Base-by-base conservation (phyloP, 2,329 filamentous ascomycete species). In the Helotiales sp. region DNA sequence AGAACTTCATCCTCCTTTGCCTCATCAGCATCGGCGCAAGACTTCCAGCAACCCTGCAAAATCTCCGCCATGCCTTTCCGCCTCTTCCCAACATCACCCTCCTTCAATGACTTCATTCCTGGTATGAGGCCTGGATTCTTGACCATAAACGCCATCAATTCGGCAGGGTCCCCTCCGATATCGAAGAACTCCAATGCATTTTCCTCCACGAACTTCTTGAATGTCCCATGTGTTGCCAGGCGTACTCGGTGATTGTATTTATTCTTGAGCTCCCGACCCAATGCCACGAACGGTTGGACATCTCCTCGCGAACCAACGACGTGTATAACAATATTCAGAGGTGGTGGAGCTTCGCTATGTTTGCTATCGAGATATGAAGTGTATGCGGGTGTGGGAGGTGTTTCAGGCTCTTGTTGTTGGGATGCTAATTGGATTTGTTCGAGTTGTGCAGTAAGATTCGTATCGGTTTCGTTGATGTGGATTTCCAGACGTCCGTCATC, bases 131-230 rank as follows among this genome's bases (percentile, higher is more conserved):
- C 89, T 0, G 90, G 89, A 64, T 93, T 88, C 73, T 92, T 92
- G 47, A 93, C 90, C 90, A 93, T 93, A 68, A 92, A 93, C 2
- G 90, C 89, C 88, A 91, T 91, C 42, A 91, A 76, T 66, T 88
- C 82, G 1, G 84, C 80, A 0, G 88, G 88, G 68, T 91, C 86
- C 2, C 87, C 88, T 13, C 88, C 87, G 44, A 91, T 88, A 60
- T 74, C 81, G 72, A 88, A 91, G 72, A 91, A 91, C 66, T 91
- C 89, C 15, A 91, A 78, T 0, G 80, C 86, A 68, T 85, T 84
- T 50, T 88, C 82, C 58, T 84, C 79, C 6, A 91, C 84, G 63
- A 90, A 89, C 1, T 77, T 72, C 61, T 82, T 77, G 65, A 91
- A 92, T 2, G 79, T 83, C 1, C 80, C 71, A 65, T 91, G 89